Evolutionary conservation across 805 yeast genomes (phyloP), one percentile per base, ranked within the genome.

Genomic region (Saccharomycopsis sp.): DNA sequence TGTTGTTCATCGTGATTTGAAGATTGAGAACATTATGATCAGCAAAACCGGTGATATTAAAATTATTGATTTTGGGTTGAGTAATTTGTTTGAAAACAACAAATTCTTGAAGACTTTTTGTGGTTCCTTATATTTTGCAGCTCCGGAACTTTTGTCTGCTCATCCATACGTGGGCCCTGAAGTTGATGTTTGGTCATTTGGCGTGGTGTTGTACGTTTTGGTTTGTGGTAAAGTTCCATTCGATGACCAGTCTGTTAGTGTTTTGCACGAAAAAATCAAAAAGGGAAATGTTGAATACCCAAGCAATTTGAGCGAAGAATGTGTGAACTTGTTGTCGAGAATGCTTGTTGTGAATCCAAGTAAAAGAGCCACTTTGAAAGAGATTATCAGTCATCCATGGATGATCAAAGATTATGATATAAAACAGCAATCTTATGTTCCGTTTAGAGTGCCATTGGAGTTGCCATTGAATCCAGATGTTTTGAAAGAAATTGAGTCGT

Each of bases 201-300:
- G 98, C 49, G 95, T 92, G 23, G 97, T 92, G 0, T 63, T 92
- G 38, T 92, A 86, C 56, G 99, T 92, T 5, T 67, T 92, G 46
- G 96, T 92, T 2, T 88, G 96, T 59, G 99, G 99, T 41, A 88
- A 86, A 58, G 97, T 92, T 10, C 99, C 99, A 6, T 92, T 92
- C 59, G 98, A 92, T 59, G 97, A 92, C 57, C 94, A 86, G 53
- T 78, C 84, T 50, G 94, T 94, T 49, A 79, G 88, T 34, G 88
- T 83, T 1, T 68, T 92, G 52, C 98, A 92, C 59, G 94, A 86
- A 49, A 88, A 88, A 59, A 92, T 92, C 58, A 92, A 89, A 58
- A 74, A 78, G 50, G 98, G 97, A 30, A 69, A 77, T 48, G 95
- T 92, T 8, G 95, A 87, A 50, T 92, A 92, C 58, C 97, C 98